Conservation (phyloP, 2,329 filamentous ascomycete species). For the Colletotrichum brevisporum region DNA sequence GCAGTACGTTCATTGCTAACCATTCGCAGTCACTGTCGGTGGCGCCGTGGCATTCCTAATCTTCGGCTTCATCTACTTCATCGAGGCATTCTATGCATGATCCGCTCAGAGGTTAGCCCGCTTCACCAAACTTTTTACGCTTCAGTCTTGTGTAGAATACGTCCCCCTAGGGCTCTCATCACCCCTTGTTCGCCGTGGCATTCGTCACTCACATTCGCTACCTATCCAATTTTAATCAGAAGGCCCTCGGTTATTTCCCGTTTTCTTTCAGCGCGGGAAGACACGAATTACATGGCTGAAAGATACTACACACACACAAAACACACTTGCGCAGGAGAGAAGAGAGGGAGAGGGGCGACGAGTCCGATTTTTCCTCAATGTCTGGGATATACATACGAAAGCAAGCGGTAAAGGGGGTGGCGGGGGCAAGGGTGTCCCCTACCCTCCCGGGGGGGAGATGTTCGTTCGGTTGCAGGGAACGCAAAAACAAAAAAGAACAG, state of each 20-base stretch:
- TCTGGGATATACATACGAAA: conserved; percentile 22
- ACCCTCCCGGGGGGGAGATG: conserved; percentile 1
- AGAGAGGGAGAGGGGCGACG: conserved; percentile 5
- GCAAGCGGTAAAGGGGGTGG: conserved; percentile 4
- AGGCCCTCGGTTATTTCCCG: not conserved
- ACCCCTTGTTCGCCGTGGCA: not conserved
- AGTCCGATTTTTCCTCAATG: conserved; percentile 16
- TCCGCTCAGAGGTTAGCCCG: not conserved
- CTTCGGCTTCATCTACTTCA: conserved; percentile 92
- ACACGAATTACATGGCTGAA: conserved; percentile 9
- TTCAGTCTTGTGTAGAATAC: conserved; percentile 32
- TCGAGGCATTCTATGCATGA: conserved; percentile 79
- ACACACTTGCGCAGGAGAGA: too few species aligned
- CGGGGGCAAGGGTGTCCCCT: not conserved
- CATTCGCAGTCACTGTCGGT: conserved; percentile 83
- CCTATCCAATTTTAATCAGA: conserved; percentile 23
- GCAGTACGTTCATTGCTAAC: conserved; percentile 38
- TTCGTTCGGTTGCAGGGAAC: conserved; percentile 18
- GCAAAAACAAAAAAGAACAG: conserved; percentile 20
- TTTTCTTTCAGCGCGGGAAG: not conserved
- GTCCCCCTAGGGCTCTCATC: conserved; percentile 8
- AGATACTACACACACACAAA: conserved; percentile 8
- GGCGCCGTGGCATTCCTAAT: conserved; percentile 91
- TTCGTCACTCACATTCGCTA: conserved; percentile 21
- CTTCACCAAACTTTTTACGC: not conserved